Conservation (phyloP, 306 rosid species). For the Senna tora region DNA sequence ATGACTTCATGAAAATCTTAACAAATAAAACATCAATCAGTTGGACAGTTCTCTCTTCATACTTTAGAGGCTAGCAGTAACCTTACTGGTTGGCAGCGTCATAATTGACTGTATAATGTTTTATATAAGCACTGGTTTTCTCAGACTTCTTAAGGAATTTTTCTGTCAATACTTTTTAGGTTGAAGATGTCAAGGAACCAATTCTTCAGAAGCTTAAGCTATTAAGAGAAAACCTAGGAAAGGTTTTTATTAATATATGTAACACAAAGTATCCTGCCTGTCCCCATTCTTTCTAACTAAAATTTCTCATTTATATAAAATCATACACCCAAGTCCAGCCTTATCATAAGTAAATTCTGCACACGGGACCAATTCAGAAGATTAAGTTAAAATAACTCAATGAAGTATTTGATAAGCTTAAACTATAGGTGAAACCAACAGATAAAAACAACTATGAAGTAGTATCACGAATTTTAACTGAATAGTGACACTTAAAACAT, state of each 20-base stretch:
- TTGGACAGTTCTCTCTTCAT: not conserved
- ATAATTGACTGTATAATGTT: not conserved
- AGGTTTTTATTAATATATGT: not conserved
- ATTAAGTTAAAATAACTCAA: not conserved
- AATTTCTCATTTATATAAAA: not conserved
- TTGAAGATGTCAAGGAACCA: not conserved
- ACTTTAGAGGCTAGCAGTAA: conserved; percentile 13
- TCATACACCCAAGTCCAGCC: not conserved
- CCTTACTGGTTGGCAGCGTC: not conserved
- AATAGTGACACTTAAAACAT: not conserved
- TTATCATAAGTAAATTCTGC: not conserved
- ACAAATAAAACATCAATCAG: not conserved
- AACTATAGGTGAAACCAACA: not conserved
- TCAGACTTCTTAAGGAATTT: not conserved
- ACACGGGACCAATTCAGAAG: not conserved
- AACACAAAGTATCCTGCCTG: not conserved
- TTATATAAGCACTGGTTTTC: not conserved
- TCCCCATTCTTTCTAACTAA: not conserved
- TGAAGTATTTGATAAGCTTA: not conserved
- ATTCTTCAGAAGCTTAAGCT: not conserved
- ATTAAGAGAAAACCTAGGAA: not conserved
- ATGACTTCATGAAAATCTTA: not conserved
- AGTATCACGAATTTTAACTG: not conserved
- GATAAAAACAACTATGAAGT: not conserved
- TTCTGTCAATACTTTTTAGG: not conserved